A percentile compares a stretch with the other conserved stretches of the same genome.
These are phyloP conservation scores for Amanita inopinata DNA, from an alignment of 768 basidiomycete species.

Conservation along the genomic window DNA sequence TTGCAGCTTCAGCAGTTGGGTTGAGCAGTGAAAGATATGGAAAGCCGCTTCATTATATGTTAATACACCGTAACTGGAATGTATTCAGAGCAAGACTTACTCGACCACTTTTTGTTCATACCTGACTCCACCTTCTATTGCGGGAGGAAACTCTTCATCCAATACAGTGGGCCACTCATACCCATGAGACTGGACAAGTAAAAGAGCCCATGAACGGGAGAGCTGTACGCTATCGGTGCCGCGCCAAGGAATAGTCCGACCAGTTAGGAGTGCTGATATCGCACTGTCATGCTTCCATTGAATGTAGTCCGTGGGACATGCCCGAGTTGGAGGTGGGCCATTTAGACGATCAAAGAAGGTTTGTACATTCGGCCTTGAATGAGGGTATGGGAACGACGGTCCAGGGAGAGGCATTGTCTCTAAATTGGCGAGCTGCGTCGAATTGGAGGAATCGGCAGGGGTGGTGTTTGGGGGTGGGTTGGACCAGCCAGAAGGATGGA, in stretches of 20 bases:
- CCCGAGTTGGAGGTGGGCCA: neutral
- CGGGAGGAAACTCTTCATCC: slow-evolving; percentile 36
- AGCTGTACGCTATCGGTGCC: slow-evolving; percentile 9
- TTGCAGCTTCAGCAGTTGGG: slow-evolving; percentile 37
- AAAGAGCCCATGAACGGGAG: slow-evolving; percentile 21
- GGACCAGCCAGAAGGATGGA: slow-evolving; percentile 76
- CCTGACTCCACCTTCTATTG: slow-evolving; percentile 26
- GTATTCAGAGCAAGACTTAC: slow-evolving; percentile 22
- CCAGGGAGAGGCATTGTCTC: slow-evolving; percentile 12
- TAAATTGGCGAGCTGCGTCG: neutral
- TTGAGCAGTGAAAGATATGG: slow-evolving; percentile 44
- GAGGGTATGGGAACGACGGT: slow-evolving; percentile 3
- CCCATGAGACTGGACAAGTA: slow-evolving; percentile 28
- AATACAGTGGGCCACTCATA: slow-evolving; percentile 42
- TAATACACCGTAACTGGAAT: slow-evolving; percentile 7
- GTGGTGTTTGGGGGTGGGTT: slow-evolving; percentile 32
- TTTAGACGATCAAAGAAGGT: slow-evolving; percentile 5
- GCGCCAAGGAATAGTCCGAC: slow-evolving; percentile 4
- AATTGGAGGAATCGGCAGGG: slow-evolving; percentile 10
- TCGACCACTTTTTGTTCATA: slow-evolving; percentile 31
- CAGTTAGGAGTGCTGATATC: slow-evolving; percentile 24
- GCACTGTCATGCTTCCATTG: slow-evolving; percentile 34
- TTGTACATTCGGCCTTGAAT: neutral
- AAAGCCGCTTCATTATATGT: slow-evolving; percentile 29
- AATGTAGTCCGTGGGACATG: slow-evolving; percentile 23